Evolutionary conservation across 768 basidiomycete species (phyloP), one percentile per base, ranked within the genome.

Genomic region (Ramaria sp.): DNA sequence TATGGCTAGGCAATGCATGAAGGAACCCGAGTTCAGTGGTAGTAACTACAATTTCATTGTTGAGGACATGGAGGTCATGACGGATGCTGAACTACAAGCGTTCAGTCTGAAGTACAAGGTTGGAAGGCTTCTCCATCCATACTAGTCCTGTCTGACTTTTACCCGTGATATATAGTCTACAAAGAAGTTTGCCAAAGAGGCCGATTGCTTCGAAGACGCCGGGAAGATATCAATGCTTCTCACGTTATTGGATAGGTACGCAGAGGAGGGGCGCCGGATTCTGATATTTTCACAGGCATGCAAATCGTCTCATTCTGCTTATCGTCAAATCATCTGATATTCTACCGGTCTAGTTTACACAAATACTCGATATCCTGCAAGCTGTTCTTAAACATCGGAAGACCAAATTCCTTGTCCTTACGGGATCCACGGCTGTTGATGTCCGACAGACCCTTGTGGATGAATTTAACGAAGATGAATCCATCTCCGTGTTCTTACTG

Each of bases 41-140:
- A 85, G 86, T 7, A 65, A 88, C 42, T 88, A 82, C 61, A 80
- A 93, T 30, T 79, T 83, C 57, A 91, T 99, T 49, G 89, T 91
- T 64, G 96, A 99, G 67, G 96, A 99, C 67, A 91, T 99, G 88
- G 81, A 88, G 61, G 85, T 96, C 18, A 98, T 98, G 95, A 95
- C 92, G 42, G 96, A 99, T 68, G 85, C 92, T 7, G 96, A 98
- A 69, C 73, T 99, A 34, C 91, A 96, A 62, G 69, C 79, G 39
- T 95, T 94, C 65, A 88, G 86, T 62, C 76, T 78, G 48, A 80
- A 81, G 10, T 95, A 95, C 71, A 91, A 88, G 78, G 92, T 92
- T 53, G 38, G 75, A 43, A 36, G 27, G 32, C 7, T 20, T 54
- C 16, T 52, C 16, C 32, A 55, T 32, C 51, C 3, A 48, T 30